Conservation (phyloP, 2,329 filamentous ascomycete species). For the Cercospora sp. region DNA sequence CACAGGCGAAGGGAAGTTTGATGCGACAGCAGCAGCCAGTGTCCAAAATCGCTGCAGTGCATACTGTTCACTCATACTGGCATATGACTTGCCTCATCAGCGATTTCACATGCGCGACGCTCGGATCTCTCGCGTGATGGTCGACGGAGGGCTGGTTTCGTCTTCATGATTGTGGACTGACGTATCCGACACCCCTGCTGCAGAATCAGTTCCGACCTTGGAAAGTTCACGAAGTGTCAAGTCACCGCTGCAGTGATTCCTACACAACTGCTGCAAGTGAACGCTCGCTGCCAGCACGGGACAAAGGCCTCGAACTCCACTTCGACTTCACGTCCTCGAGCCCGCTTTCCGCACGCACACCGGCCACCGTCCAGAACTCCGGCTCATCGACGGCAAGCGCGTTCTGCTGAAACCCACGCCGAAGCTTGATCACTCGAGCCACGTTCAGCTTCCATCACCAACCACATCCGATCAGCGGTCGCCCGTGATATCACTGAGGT, state of each 20-base stretch:
- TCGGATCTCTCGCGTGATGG: neutral
- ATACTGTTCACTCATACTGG: neutral
- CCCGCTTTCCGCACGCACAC: neutral
- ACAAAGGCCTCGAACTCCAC: neutral
- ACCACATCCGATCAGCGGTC: neutral
- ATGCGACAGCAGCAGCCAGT: neutral
- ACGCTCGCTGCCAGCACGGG: neutral
- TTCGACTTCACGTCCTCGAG: neutral
- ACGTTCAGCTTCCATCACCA: neutral
- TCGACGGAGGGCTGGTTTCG: neutral
- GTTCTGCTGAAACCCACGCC: neutral
- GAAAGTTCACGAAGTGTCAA: slow-evolving; percentile 1
- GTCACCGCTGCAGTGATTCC: neutral
- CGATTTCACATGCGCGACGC: neutral
- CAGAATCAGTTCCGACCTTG: neutral
- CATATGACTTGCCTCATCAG: neutral
- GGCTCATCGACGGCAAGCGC: neutral
- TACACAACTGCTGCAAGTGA: neutral
- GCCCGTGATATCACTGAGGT: neutral
- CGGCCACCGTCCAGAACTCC: neutral
- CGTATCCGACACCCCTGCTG: neutral
- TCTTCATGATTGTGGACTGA: slow-evolving; percentile 3
- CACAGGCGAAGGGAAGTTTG: neutral
- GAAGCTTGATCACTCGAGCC: neutral
- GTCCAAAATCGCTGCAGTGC: neutral